phyloP scores from a whole-genome alignment of 768 basidiomycete species.

The Lyophyllum semitale region DNA sequence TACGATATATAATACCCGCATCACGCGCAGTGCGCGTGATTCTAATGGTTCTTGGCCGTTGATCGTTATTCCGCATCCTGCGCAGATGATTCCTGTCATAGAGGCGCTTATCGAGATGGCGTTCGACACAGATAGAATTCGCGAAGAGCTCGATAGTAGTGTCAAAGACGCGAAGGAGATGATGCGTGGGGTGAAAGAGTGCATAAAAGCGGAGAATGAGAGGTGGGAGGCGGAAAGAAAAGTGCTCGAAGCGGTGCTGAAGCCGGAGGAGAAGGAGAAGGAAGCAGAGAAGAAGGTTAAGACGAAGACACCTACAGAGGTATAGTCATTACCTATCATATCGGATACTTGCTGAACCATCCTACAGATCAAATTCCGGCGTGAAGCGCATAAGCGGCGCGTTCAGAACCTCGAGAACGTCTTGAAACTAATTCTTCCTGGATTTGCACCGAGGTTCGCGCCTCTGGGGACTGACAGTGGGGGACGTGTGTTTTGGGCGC shows the following conservation, averaged over 20 bases:
- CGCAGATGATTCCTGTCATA: slow-evolving; percentile 71
- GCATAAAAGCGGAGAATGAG: slow-evolving; percentile 56
- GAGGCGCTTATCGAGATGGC: slow-evolving; percentile 56
- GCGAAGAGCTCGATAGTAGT: slow-evolving; percentile 64
- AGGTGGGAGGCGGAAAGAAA: slow-evolving; percentile 53
- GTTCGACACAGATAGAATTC: slow-evolving; percentile 46
- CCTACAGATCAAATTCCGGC: slow-evolving; percentile 43
- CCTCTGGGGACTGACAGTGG: slow-evolving; percentile 71
- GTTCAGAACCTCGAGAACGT: slow-evolving; percentile 56
- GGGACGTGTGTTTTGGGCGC: slow-evolving; percentile 67
- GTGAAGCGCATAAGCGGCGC: slow-evolving; percentile 49
- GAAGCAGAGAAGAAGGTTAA: slow-evolving; percentile 21
- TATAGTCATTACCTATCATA: neutral
- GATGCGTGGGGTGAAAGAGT: slow-evolving; percentile 52
- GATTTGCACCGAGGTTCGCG: slow-evolving; percentile 53
- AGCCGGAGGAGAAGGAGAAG: slow-evolving; percentile 12
- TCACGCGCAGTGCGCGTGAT: slow-evolving; percentile 35
- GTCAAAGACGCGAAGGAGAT: slow-evolving; percentile 56
- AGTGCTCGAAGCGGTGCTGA: slow-evolving; percentile 24
- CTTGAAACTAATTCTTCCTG: slow-evolving; percentile 46
- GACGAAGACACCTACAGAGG: slow-evolving; percentile 10
- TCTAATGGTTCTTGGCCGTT: slow-evolving; percentile 7
- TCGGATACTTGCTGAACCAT: neutral
- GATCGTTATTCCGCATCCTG: slow-evolving; percentile 39
- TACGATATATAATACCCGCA: slow-evolving; percentile 48